Base-by-base conservation (phyloP, 2,329 filamentous ascomycete species). In the Metarhizium guizhouense region DNA sequence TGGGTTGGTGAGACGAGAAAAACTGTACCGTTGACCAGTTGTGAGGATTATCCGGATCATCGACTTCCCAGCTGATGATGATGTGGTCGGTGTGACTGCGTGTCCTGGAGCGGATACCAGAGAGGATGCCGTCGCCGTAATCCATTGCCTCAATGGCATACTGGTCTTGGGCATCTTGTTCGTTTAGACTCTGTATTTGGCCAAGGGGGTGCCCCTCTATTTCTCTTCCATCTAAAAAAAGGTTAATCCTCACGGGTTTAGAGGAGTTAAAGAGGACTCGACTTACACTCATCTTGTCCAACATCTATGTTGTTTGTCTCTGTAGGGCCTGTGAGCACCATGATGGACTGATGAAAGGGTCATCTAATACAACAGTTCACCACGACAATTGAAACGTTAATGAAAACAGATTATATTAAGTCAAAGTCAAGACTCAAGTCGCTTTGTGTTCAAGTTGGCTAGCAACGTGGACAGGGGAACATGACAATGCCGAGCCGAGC, bases 11-110 rank as follows among this genome's bases (percentile, higher is more conserved):
- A 20, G 7, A 4, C 38, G 16, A 14, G 36, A 36, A n/a, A 25
- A n/a, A 54, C 18, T 67, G 58, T 64, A 73, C 72, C 50, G 58
- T 63, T 14, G 75, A 68, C 76, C 77, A 82, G 64, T 81, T 80
- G 64, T 79, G 73, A 2, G 79, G 79, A 55, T 81, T 80, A 56
- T 79, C 77, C 2, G 72, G 67, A 58, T 81, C 79, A 47, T 76
- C 64, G 3, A 69, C 60, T 3, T 74, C 71, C 77, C 78, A 81
- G 2, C 71, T 68, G 59, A 80, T 68, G 42, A 78, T 59, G 3
- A 65, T 62, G 47, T 70, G 65, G 47, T 67, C 63, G 6, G 68
- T 65, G 45, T 63, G 64, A 34, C 67, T 71, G 49, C 66, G 61
- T 11, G 69, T 70, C 32, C 66, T 61, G 6, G 70, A 71, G 38